These are phyloP conservation scores for Bombardia bombarda DNA, from an alignment of 495 filamentous ascomycete genomes.

Conservation along the genomic window DNA sequence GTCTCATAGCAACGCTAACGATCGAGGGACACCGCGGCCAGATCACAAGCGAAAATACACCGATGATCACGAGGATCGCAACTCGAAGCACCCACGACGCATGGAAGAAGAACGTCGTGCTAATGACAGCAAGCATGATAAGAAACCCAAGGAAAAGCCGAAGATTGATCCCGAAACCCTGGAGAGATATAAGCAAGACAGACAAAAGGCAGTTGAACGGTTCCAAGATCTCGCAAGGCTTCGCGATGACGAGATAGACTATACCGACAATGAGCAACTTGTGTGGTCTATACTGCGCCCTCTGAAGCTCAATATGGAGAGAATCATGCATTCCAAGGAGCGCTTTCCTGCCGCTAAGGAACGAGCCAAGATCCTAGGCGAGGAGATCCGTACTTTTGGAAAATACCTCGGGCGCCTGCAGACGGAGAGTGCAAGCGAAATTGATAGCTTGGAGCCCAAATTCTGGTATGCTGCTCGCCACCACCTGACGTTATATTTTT, in stretches of 20 bases:
- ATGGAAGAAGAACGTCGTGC: conserved; percentile 21
- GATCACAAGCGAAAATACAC: conserved; percentile 38
- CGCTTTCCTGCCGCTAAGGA: conserved; percentile 35
- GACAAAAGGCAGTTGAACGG: conserved; percentile 25
- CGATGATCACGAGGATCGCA: conserved; percentile 28
- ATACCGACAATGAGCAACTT: conserved; percentile 24
- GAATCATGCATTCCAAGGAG: conserved; percentile 35
- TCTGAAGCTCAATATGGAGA: conserved; percentile 33
- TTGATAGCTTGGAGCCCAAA: conserved; percentile 36
- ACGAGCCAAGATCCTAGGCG: conserved; percentile 37
- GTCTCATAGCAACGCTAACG: conserved; percentile 37
- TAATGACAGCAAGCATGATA: conserved; percentile 17
- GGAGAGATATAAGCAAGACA: conserved; percentile 24
- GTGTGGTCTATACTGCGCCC: conserved; percentile 38
- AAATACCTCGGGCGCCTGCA: conserved; percentile 33
- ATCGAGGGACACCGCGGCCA: conserved; percentile 34
- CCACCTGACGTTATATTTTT: too few species aligned
- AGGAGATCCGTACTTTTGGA: conserved; percentile 37
- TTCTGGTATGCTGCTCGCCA: conserved; percentile 38
- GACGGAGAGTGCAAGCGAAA: conserved; percentile 22
- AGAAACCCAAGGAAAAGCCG: conserved; percentile 21
- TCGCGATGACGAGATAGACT: conserved; percentile 24
- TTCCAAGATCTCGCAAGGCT: conserved; percentile 25
- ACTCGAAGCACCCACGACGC: conserved; percentile 25
- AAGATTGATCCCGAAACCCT: conserved; percentile 26